A percentile compares a stretch with the other conserved stretches of the same genome.
Evolutionary conservation across 805 yeast genomes (phyloP).

Genomic region (Zygoascus biomembranicola): DNA sequence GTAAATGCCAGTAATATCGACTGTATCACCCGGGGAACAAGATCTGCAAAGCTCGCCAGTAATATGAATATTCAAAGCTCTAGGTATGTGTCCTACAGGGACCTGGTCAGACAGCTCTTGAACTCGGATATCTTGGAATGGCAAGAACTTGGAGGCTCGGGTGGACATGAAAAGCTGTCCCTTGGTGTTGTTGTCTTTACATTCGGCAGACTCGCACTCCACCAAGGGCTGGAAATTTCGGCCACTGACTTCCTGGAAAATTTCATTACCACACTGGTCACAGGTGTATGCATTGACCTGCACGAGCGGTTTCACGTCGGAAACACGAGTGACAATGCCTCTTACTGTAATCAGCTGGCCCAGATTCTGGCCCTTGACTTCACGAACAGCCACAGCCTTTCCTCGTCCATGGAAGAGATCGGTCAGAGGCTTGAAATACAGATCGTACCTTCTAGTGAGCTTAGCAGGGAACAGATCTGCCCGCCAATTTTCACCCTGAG

Average conservation of each 20-base stretch:
- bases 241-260: conserved; percentile 87
- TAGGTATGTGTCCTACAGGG: conserved; percentile 96
- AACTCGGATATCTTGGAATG: conserved; percentile 90
- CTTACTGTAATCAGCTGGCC: conserved; percentile 86
- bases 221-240: conserved; percentile 78
- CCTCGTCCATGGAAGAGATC: conserved; percentile 22
- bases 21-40: conserved; percentile 89
- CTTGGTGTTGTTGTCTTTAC: conserved; percentile 67
- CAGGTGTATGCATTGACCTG: conserved; percentile 93
- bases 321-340: conserved; percentile 91
- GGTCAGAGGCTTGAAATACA: conserved; percentile 79
- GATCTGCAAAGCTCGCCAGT: conserved; percentile 85
- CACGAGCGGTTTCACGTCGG: conserved; percentile 92
- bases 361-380: conserved; percentile 70
- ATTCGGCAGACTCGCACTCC: conserved; percentile 78
- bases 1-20: conserved; percentile 86
- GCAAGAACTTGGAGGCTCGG: conserved; percentile 89
- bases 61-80: conserved; percentile 77
- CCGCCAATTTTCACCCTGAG: conserved; percentile 19
- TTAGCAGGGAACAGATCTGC: conserved; percentile 70
- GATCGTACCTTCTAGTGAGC: conserved; percentile 74
- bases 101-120: conserved; percentile 96
- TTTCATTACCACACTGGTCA: conserved; percentile 94
- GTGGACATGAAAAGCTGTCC: conserved; percentile 91
- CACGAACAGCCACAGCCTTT: conserved; percentile 79